Base-by-base conservation (phyloP, 2,329 filamentous ascomycete genomes). In the Fusarium bulbicola region DNA sequence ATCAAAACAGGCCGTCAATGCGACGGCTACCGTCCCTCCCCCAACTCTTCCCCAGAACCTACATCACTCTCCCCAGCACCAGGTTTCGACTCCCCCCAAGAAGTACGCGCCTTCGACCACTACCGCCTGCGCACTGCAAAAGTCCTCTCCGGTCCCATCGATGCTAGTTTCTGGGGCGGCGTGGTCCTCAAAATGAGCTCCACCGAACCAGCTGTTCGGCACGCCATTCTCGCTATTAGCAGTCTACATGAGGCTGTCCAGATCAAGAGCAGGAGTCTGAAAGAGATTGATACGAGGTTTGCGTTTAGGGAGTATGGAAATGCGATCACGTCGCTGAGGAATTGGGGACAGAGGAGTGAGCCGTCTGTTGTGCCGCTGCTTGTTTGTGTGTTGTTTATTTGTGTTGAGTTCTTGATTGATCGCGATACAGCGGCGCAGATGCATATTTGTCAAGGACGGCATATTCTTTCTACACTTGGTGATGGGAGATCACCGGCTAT, bases 1-100 rank as follows among this genome's bases (percentile, higher is more conserved):
- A 84, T 83, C 39, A 86, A 85, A 63, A 89, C 88, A 7, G 87
- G 88, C 18, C 84, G 88, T 59, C 85, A 83, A 72, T 90, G 88
- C 74, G 88, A 90, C 75, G 88, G 88, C 65, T 90, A 90, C 63
- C 74, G 80, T 15, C 68, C 77, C 20, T 73, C 58, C 2, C 64
- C 72, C 7, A 63, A 70, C 28, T 67, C 73, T 16, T 73, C 70
- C 3, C 73, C 73, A 13, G 68, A 72, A 15, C 68, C 65, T 32
- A 62, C 63, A 42, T 47, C 53, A 20, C 34, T 72, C 16, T 78
- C 60, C 32, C 66, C 74, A 26, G 34, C 68, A 14, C 70, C 69
- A 30, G 76, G 76, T 42, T 75, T 79, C 63, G 62, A 68, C 20
- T 72, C 67, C 4, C 39, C 63, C 5, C 70, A 66, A n/a, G 78